Base-by-base conservation (phyloP, 495 filamentous ascomycete genomes). In the Halenospora varia region DNA sequence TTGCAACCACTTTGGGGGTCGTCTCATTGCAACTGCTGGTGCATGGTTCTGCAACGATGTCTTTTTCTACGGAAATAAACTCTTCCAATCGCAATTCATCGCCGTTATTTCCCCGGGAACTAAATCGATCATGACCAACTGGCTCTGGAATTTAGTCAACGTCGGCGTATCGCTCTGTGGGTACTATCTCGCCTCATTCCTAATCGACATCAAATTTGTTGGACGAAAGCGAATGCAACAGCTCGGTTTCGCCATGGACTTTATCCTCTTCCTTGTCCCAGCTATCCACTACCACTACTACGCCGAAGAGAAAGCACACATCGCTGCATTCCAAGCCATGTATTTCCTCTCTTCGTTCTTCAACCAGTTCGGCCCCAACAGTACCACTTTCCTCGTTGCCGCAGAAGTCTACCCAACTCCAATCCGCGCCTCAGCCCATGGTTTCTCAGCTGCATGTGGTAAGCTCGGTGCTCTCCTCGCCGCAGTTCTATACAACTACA, bases 51-150 rank as follows among this genome's bases (percentile, higher is more conserved):
- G 82, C 74, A 96, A 96, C 69, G 92, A 96, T 70, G 83, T 96
- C 18, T 96, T 96, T 81, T 96, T 96, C 76, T 96, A 96, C 72
- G 92, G 91, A 62, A 96, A 96, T 87, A 96, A 96, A 81, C 85
- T 96, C 39, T 96, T 96, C 80, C 90, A 95, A 73, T 79, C 77
- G 61, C 81, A 92, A 67, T 96, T 96, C 71, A 95, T 96, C 67
- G 71, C 63, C 1, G 85, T 89, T 65, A 82, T 96, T 55, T 85
- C 83, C 53, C 77, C 79, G 11, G 63, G 71, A 26, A 75, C 78
- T 57, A 68, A 72, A 0, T 88, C 86, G 0, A 79, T 96, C 61
- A 87, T 95, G 85, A 83, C 83, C 3, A 82, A 75, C 42, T 96
- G 92, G 92, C 75, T 90, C n/a, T 96, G 88, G 83, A 95, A 90